Percentiles rank a stretch among this genome's conserved stretches.
Conservation (phyloP, 257 asterid genomes). For the Solanum chaucha region DNA sequence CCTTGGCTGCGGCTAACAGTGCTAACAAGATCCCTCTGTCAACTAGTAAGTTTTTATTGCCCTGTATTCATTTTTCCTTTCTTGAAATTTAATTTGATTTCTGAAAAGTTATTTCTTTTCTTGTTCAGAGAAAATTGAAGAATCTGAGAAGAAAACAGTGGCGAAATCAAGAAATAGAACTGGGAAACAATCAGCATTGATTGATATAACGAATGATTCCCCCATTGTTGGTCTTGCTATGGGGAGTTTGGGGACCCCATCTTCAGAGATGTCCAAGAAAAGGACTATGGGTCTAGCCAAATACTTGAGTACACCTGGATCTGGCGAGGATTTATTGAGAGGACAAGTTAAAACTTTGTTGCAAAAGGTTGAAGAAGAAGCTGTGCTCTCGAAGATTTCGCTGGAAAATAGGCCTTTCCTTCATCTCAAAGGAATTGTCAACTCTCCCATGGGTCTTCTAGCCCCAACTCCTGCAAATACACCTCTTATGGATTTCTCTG, state of each 20-base stretch:
- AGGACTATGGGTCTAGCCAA: conserved; percentile 10
- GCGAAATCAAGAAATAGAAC: conserved; percentile 32
- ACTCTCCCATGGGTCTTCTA: conserved; percentile 44
- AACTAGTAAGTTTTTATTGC: conserved; percentile 13
- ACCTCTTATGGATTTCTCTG: conserved; percentile 40
- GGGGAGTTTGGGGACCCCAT: conserved; percentile 65
- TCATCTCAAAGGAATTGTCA: conserved; percentile 32
- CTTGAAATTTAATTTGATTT: background rate
- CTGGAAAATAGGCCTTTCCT: conserved; percentile 32
- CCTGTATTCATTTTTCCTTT: background rate
- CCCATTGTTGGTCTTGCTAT: conserved; percentile 92
- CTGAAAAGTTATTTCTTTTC: background rate
- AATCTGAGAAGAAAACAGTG: conserved; percentile 21
- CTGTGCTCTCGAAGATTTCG: conserved; percentile 37
- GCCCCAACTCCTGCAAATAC: conserved; percentile 95
- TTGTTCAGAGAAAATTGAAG: conserved; percentile 47
- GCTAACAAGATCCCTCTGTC: conserved; percentile 7
- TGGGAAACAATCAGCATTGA: conserved; percentile 49
- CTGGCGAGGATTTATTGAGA: conserved; percentile 90
- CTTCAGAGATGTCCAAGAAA: conserved; percentile 68
- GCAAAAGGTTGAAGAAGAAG: conserved; percentile 92
- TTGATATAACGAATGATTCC: conserved; percentile 88
- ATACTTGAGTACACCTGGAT: conserved; percentile 45
- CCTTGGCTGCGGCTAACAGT: conserved; percentile 29
- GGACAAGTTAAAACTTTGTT: conserved; percentile 81